These are phyloP conservation scores for Fusarium solani-melongenae DNA, from an alignment of 2,329 filamentous ascomycete genomes.

Conservation along the genomic window DNA sequence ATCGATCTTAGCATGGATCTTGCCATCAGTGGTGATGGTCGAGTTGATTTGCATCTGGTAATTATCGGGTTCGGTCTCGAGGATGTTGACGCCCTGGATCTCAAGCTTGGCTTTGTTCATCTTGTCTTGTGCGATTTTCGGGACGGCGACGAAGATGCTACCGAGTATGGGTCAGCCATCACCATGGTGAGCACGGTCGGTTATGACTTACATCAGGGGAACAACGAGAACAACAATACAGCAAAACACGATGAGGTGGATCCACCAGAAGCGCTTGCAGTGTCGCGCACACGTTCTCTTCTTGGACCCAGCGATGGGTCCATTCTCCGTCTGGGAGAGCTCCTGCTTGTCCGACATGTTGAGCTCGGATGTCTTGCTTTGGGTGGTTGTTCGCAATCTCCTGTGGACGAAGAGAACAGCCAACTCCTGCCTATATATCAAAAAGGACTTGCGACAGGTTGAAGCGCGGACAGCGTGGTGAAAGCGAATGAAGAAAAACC, in stretches of 20 bases:
- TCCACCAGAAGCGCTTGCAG: slow-evolving; percentile 71
- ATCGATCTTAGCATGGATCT: slow-evolving; percentile 62
- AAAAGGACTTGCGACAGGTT: slow-evolving; percentile 1
- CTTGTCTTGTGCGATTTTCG: slow-evolving; percentile 67
- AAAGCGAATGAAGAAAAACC: slow-evolving; percentile 21
- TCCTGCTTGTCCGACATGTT: slow-evolving; percentile 54
- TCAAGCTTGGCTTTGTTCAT: slow-evolving; percentile 64
- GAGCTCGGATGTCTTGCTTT: neutral
- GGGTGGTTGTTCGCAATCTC: neutral
- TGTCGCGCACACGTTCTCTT: slow-evolving; percentile 57
- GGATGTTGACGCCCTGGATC: slow-evolving; percentile 63
- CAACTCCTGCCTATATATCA: neutral
- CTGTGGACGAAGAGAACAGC: neutral
- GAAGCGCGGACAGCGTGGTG: slow-evolving; percentile 11
- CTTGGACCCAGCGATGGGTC: slow-evolving; percentile 45
- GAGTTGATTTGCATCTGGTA: slow-evolving; percentile 67
- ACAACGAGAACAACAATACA: slow-evolving; percentile 65
- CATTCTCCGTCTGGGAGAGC: slow-evolving; percentile 50
- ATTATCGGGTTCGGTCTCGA: slow-evolving; percentile 55
- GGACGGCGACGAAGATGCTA: slow-evolving; percentile 67
- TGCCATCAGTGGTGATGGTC: slow-evolving; percentile 63
- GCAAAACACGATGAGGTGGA: slow-evolving; percentile 63
- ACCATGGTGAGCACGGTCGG: neutral
- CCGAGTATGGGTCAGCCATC: slow-evolving; percentile 16
- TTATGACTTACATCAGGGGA: slow-evolving; percentile 66